Evolutionary conservation across 495 filamentous ascomycete genomes (phyloP).

Genomic region (Filosporella fistucella): DNA sequence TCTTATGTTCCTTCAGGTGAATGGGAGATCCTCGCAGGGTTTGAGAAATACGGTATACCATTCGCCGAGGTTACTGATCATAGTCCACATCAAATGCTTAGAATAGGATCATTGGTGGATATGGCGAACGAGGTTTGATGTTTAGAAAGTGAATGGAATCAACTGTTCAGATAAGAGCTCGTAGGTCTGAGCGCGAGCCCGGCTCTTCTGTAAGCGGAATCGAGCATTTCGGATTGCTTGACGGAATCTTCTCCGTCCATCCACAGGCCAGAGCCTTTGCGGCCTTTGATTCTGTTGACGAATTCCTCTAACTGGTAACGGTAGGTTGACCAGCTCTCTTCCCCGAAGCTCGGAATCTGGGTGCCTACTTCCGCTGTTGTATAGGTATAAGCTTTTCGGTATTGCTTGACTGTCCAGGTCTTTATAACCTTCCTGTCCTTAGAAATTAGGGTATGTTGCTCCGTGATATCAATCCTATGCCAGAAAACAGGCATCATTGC

Average conservation of each 20-base stretch:
- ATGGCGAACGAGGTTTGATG: no score
- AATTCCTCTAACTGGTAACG: constrained; percentile 52
- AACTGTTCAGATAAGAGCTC: background rate
- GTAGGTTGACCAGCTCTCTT: constrained; percentile 46
- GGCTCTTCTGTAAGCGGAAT: constrained; percentile 44
- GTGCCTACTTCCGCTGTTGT: constrained; percentile 23
- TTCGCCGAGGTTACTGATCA: no score
- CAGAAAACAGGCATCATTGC: constrained; percentile 33
- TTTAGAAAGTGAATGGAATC: background rate
- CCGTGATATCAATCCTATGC: constrained; percentile 49
- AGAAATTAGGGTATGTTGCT: constrained; percentile 35
- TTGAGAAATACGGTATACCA: no score
- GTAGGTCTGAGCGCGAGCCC: constrained; percentile 37
- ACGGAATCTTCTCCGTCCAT: constrained; percentile 46
- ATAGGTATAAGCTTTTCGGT: constrained; percentile 43
- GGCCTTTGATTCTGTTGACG: constrained; percentile 44
- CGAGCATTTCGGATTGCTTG: constrained; percentile 46
- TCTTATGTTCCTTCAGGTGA: no score
- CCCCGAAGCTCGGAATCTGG: constrained; percentile 25
- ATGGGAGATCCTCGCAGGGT: no score
- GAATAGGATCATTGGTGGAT: no score
- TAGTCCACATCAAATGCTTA: no score
- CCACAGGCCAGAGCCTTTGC: constrained; percentile 41
- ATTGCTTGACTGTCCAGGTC: constrained; percentile 38
- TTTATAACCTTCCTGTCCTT: constrained; percentile 26